Conservation (phyloP, 2,329 filamentous ascomycete species). For the Aspergillus pseudotamarii region DNA sequence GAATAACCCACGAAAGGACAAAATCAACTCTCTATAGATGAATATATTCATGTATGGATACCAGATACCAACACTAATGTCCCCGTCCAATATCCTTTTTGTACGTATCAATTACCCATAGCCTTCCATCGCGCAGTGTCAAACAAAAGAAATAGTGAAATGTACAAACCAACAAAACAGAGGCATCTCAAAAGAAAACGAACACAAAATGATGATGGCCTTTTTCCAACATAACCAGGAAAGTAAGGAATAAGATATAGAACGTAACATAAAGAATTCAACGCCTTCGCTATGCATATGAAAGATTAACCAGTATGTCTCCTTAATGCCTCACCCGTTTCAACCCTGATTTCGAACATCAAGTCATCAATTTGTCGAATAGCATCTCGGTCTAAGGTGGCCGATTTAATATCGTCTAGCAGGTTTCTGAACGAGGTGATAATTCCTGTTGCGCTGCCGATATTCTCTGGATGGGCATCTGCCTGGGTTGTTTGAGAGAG, state of each 20-base stretch:
- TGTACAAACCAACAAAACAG: background rate
- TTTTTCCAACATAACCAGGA: conserved; percentile 1
- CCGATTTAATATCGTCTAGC: conserved; percentile 61
- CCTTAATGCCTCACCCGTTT: conserved; percentile 70
- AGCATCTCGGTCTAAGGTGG: conserved; percentile 65
- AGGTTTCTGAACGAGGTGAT: conserved; percentile 58
- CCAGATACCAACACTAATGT: background rate
- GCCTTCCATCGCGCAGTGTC: background rate
- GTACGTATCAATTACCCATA: conserved; percentile 4
- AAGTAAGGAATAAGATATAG: conserved; percentile 4
- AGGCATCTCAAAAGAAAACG: background rate
- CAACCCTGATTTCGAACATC: conserved; percentile 75
- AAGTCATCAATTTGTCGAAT: conserved; percentile 75
- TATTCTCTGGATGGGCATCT: conserved; percentile 12
- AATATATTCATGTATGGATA: conserved; percentile 2
- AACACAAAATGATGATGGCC: background rate
- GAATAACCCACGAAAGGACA: no score
- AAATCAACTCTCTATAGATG: background rate
- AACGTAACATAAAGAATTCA: conserved; percentile 15
- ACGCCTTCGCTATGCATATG: conserved; percentile 42
- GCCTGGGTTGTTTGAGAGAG: conserved; percentile 1
- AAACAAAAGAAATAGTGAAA: background rate
- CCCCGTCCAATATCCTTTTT: background rate
- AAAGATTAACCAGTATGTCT: conserved; percentile 41
- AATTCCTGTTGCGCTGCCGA: conserved; percentile 41